Conservation (phyloP, 768 basidiomycete genomes). For the Mrakia hoshinonis region DNA sequence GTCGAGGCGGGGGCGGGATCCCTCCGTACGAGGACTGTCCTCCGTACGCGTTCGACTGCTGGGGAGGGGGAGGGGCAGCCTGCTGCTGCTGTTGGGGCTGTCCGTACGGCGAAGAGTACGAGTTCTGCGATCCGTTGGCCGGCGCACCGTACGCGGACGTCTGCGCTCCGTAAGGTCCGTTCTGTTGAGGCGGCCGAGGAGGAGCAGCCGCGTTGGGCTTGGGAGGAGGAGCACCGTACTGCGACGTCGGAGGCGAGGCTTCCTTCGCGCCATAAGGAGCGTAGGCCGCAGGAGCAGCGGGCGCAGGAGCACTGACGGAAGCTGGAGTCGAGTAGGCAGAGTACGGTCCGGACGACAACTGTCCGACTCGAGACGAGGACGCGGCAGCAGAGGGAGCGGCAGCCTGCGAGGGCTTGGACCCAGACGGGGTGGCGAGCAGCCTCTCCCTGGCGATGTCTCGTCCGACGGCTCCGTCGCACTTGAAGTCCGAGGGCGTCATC, state of each 20-base stretch:
- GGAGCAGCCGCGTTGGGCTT: not conserved
- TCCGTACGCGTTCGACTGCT: slow-evolving; percentile 27
- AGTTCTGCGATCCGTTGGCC: slow-evolving; percentile 28
- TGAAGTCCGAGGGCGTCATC: slow-evolving; percentile 69
- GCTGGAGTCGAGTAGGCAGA: not conserved
- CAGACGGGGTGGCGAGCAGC: slow-evolving; percentile 40
- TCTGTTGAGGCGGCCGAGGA: slow-evolving; percentile 8
- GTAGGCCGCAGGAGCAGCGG: slow-evolving; percentile 13
- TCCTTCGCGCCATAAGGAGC: slow-evolving; percentile 18
- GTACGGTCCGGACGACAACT: slow-evolving; percentile 31
- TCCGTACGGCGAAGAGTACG: slow-evolving; percentile 27
- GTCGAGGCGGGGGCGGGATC: slow-evolving; percentile 24
- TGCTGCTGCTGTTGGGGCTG: slow-evolving; percentile 32
- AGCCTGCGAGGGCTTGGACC: slow-evolving; percentile 18
- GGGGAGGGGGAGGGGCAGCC: slow-evolving; percentile 29
- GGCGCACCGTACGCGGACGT: slow-evolving; percentile 13
- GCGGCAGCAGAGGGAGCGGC: slow-evolving; percentile 21
- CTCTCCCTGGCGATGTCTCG: slow-evolving; percentile 31
- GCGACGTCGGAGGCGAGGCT: not conserved
- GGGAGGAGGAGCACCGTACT: slow-evolving; percentile 2
- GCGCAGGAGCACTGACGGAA: slow-evolving; percentile 1
- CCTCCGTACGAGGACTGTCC: slow-evolving; percentile 22
- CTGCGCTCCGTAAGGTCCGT: slow-evolving; percentile 16
- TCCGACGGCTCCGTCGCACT: slow-evolving; percentile 48
- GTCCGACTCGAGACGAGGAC: slow-evolving; percentile 37